Evolutionary conservation across 352 stramenopile genomes (phyloP).

Genomic region (Globisporangium takayamanum): DNA sequence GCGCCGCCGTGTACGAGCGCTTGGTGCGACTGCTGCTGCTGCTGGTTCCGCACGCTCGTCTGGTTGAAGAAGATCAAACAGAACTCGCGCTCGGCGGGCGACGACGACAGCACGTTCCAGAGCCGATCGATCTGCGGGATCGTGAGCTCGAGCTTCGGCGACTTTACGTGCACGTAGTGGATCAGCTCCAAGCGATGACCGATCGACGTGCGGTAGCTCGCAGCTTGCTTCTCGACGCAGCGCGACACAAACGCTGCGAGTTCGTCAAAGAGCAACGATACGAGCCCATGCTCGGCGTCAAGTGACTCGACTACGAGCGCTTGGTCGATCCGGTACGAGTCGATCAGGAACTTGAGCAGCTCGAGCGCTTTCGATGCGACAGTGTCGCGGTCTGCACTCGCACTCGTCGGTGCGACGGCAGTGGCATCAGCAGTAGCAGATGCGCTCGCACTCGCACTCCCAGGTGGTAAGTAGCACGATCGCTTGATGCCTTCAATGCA

Average conservation of each 20-base stretch:
- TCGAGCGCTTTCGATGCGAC: constrained; percentile 70
- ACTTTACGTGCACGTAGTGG: constrained; percentile 82
- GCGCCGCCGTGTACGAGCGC: constrained; percentile 15
- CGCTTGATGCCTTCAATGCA: constrained; percentile 76
- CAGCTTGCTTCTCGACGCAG: constrained; percentile 38
- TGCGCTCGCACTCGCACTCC: background rate
- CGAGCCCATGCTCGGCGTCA: constrained; percentile 64
- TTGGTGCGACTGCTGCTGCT: constrained; percentile 20
- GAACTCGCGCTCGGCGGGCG: constrained; percentile 67
- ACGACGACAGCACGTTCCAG: constrained; percentile 71
- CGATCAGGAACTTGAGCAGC: constrained; percentile 82
- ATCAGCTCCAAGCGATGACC: constrained; percentile 82
- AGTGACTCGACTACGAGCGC: constrained; percentile 60
- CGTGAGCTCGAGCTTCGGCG: constrained; percentile 63
- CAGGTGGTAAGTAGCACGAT: constrained; percentile 40
- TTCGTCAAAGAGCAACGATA: constrained; percentile 79
- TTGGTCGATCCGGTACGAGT: constrained; percentile 73
- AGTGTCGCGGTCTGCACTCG: constrained; percentile 25
- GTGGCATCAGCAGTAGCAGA: background rate
- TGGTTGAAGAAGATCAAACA: constrained; percentile 85
- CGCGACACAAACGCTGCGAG: constrained; percentile 71
- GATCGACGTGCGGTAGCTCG: constrained; percentile 64
- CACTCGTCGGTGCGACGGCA: constrained; percentile 9
- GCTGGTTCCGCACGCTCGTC: constrained; percentile 41
- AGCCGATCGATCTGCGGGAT: constrained; percentile 70